Conservation (phyloP, 2,329 filamentous ascomycete species). For the Fusarium papillatum region DNA sequence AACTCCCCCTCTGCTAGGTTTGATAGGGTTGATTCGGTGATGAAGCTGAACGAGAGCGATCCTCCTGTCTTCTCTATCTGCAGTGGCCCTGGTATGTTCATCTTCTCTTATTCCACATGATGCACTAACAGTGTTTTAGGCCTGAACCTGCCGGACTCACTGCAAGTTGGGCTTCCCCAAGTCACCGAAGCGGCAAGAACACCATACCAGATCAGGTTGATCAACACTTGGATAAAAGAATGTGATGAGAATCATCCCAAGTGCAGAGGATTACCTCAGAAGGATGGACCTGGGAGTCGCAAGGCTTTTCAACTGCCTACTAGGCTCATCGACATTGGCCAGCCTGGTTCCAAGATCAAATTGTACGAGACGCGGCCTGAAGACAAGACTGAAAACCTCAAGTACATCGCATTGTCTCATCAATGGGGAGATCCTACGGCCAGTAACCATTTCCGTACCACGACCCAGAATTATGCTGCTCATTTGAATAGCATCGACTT, state of each 20-base stretch:
- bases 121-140: background rate
- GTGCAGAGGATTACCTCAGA: background rate
- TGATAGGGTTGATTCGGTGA: background rate
- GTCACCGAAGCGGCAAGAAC: background rate
- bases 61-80: slow-evolving; percentile 24
- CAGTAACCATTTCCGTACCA: slow-evolving; percentile 7
- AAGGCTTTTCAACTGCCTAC: background rate
- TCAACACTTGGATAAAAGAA: background rate
- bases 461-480: background rate
- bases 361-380: background rate
- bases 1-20: background rate
- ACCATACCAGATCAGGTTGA: background rate
- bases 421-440: slow-evolving; percentile 6
- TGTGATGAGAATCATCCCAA: background rate
- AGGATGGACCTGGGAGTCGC: background rate
- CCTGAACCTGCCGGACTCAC: background rate
- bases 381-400: background rate
- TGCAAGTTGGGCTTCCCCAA: background rate
- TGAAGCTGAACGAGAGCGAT: slow-evolving; percentile 20
- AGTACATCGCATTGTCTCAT: slow-evolving; percentile 11
- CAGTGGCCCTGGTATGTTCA: background rate
- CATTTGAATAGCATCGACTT: background rate
- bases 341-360: background rate
- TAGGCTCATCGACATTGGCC: slow-evolving; percentile 8
- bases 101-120: too few relatives aligned